Conservation (phyloP, 2,329 filamentous ascomycete species). For the Scopulariopsis brevicaulis region DNA sequence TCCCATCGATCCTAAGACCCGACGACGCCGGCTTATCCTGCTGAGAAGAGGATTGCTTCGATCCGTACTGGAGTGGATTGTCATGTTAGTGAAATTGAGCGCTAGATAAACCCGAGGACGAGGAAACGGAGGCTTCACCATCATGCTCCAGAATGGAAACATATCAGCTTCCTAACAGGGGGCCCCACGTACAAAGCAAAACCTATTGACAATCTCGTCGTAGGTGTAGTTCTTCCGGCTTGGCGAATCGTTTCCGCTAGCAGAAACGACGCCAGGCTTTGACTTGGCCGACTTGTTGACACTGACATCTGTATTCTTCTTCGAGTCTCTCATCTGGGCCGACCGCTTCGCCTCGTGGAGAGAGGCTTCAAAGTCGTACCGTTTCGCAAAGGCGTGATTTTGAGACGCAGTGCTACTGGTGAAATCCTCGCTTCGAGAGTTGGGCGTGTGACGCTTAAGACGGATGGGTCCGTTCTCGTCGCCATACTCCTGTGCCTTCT, state of each 20-base stretch:
- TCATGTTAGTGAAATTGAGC: constrained; percentile 23
- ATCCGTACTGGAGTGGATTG: constrained; percentile 40
- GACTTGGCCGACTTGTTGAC: constrained; percentile 86
- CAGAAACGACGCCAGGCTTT: constrained; percentile 56
- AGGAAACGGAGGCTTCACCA: background rate
- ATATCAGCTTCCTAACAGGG: constrained; percentile 5
- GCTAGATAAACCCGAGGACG: background rate
- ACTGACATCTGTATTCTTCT: constrained; percentile 3
- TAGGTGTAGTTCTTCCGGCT: constrained; percentile 57
- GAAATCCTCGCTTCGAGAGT: constrained; percentile 37
- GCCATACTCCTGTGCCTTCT: constrained; percentile 48
- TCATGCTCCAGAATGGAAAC: background rate
- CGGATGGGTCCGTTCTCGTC: constrained; percentile 45
- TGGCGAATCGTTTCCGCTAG: constrained; percentile 47
- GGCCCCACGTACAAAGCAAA: constrained; percentile 97
- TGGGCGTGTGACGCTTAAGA: constrained; percentile 37
- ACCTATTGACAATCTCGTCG: constrained; percentile 95
- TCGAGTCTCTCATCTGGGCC: constrained; percentile 41
- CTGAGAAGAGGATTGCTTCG: constrained; percentile 34
- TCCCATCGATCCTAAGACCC: background rate
- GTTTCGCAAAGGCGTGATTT: constrained; percentile 73
- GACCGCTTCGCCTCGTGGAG: constrained; percentile 71
- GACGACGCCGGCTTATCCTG: background rate
- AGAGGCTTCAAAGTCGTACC: constrained; percentile 94
- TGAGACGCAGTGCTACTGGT: constrained; percentile 39